Base-by-base conservation (phyloP, 257 asterid genomes). In the Nicotiana otophora region DNA sequence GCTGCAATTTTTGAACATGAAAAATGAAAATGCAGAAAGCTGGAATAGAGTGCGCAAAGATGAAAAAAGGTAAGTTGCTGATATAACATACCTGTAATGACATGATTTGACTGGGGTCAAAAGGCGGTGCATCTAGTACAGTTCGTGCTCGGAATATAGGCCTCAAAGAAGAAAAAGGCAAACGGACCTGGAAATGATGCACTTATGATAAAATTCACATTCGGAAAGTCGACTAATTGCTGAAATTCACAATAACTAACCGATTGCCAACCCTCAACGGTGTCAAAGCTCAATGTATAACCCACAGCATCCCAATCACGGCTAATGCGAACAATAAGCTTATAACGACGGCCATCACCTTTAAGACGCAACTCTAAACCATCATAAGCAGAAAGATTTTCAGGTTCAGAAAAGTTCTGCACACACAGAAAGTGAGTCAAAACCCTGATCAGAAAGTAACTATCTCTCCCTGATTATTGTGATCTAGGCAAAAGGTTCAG, bases 271-370 rank as follows among this genome's bases (percentile, higher is more conserved):
- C 95, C 97, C 85, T 90, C 92, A 81, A 88, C 84, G 3, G 99
- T 93, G 88, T 94, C 98, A 23, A 96, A 96, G 85, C 95, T 90
- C 14, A 67, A 57, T 12, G 98, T 93, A 84, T 94, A 94, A 23
- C 98, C 98, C 55, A 96, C 92, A 6, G 99, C 91, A 83, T 96
- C 99, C 98, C 99, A 96, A 82, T 94, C 97, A 84, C 90, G 90
- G 86, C 97, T 96, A 48, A 93, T 94, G 81, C 98, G 93, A 76
- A 96, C 58, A 77, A 94, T 90, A 87, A 96, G 93, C 82, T 96
- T 96, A 84, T 96, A 96, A 79, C 97, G 91, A 82, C 88, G 86
- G 12, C 98, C 99, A 89, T 96, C 98, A 68, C 99, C 99, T 87
- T 90, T 94, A 19, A 96, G 83, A 51, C 92, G 93, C 84, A 96